Base-by-base conservation (phyloP, 805 yeast species). In the Candida incommunis region DNA sequence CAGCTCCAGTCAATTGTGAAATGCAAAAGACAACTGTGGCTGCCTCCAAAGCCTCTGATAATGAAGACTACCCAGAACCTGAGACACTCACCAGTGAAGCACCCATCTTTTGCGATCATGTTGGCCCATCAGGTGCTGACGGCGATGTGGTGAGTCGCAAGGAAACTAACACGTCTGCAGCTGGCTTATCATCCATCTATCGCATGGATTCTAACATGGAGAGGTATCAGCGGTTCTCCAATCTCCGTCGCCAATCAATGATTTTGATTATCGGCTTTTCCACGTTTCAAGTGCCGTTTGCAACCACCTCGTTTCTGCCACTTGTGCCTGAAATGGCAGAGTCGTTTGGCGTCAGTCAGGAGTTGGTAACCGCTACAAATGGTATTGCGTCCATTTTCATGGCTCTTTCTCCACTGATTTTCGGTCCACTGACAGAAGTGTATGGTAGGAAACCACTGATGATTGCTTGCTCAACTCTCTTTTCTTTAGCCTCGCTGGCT, bases 331-430 rank as follows among this genome's bases (percentile, higher is more conserved):
- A 64, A 44, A 69, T 75, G 41, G 75, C 80, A 1, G 49, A 52
- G 3, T 53, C 57, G 18, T 70, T 74, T 54, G 46, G 68, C 46
- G 72, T 78, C 15, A 67, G 75, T 0, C 68, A 69, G 3, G 65
- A 64, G 11, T 55, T 72, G 15, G 68, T 75, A 50, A 73, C 70
- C 47, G 58, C 71, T 3, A 63, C 78, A 7, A 72, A 69, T 51
- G 78, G 77, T 1, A 60, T 71, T 13, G 74, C 69, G 54, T 69
- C 69, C 54, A 49, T 73, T 2, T 64, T 69, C 50, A 75, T 75
- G 78, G 72, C 76, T 3, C 41, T 70, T 1, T 69, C 78, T 1
- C 78, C 80, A 2, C 66, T 75, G 48, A 23, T 74, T 2, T 58
- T 69, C 45, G 65, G 71, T 0, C 80, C 80, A 3, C 56, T 71